Evolutionary conservation across 1,284 basidiomycete genomes (phyloP).

Genomic region (Ceratobasidium sp.): DNA sequence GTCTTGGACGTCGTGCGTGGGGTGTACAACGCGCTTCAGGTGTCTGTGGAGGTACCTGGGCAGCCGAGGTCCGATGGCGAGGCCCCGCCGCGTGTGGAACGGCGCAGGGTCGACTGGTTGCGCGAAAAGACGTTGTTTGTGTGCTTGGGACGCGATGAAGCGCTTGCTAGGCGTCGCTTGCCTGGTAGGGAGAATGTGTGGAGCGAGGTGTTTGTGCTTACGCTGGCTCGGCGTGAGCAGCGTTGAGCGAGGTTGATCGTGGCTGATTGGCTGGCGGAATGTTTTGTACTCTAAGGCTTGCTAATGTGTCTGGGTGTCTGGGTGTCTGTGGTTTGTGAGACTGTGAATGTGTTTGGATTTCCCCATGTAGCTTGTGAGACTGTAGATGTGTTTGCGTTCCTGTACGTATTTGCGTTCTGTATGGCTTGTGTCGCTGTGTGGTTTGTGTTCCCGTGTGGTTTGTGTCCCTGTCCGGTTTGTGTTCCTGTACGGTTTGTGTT

Average conservation of each 20-base stretch:
- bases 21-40: slow-evolving; percentile 7
- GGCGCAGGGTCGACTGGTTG: slow-evolving; percentile 13
- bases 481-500: neutral
- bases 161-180: slow-evolving; percentile 24
- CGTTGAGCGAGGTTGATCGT: neutral
- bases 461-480: too few relatives aligned
- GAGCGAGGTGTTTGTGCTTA: slow-evolving; percentile 34
- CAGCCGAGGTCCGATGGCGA: neutral
- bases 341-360: too few relatives aligned
- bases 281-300: slow-evolving; percentile 2
- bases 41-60: neutral
- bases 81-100: neutral
- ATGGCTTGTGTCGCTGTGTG: neutral
- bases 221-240: slow-evolving; percentile 15
- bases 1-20: slow-evolving; percentile 18
- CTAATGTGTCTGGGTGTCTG: neutral
- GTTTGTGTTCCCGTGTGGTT: neutral
- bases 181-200: slow-evolving; percentile 1
- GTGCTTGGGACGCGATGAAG: slow-evolving; percentile 28
- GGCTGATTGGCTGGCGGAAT: neutral
- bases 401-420: too few relatives aligned
- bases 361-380: too few relatives aligned
- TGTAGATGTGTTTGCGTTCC: too few relatives aligned
- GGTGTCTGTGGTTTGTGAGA: neutral
- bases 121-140: slow-evolving; percentile 31